Base-by-base conservation (phyloP, 768 basidiomycete species). In the Stropharia rugosoannulata region DNA sequence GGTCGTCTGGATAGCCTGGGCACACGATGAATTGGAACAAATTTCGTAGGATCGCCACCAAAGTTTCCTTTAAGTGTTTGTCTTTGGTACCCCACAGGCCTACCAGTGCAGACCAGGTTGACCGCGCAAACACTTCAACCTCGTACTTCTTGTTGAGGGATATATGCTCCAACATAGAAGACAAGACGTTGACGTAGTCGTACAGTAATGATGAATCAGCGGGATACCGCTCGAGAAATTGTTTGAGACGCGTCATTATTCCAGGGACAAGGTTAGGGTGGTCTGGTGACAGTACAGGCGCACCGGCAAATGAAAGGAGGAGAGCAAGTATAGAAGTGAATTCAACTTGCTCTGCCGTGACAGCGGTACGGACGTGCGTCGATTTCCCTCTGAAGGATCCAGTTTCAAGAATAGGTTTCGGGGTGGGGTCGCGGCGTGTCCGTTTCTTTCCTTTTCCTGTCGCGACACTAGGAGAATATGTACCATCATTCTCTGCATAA, bases 61-160 rank as follows among this genome's bases (percentile, higher is more conserved):
- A 74, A 42, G 84, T 81, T 68, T 95, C 94, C 66, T 95, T 94
- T 61, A 89, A 73, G 7, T 76, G 68, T 56, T 81, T 85, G 67
- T 85, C 87, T 71, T 92, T 93, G 15, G 88, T 88, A 2, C 79
- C 77, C 93, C 93, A 97, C 22, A 96, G 70, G 2, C 71, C 72
- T 2, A 94, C 75, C 5, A 98, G 64, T 2, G 69, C 68, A 44
- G 83, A 72, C 85, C 94, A 92, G 1, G 86, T 73, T 27, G 71
- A 70, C 4, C 74, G 70, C 0, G 90, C 89, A 59, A 92, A 87
- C 15, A 68, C 68, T 7, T 80, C 76, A 37, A 92, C 81, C 2
- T 80, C 78, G 7, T 75, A 65, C 40, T 79, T 82, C 55, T 74
- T 79, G 66, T 98, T 98, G 53, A 96, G 72, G 2, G 92, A 82